A percentile compares a stretch with the other conserved stretches of the same genome.
Conservation (phyloP, 805 yeast genomes). For the Jamesozyma piceae region DNA sequence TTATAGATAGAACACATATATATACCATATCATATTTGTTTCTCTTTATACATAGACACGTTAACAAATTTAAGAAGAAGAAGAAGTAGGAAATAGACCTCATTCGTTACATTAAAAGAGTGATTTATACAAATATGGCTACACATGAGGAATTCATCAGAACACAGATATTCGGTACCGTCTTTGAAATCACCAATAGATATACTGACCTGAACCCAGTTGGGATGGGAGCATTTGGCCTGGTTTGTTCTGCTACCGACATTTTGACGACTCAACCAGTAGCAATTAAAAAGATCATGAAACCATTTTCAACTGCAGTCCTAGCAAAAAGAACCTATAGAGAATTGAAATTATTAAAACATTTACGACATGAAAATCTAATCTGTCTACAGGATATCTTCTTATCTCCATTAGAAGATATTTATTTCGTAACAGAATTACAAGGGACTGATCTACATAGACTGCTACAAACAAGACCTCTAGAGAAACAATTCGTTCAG, state of each 20-base stretch:
- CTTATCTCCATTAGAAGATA: conserved; percentile 89
- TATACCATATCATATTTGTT: no score
- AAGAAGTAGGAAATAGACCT: no score
- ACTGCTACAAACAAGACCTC: conserved; percentile 80
- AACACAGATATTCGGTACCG: conserved; percentile 91
- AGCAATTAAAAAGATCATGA: conserved; percentile 96
- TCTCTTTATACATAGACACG: no score
- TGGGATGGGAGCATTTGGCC: conserved; percentile 99
- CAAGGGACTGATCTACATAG: conserved; percentile 96
- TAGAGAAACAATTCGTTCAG: conserved; percentile 93
- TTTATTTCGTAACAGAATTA: conserved; percentile 89
- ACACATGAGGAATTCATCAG: conserved; percentile 40
- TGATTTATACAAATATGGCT: conserved; percentile 17
- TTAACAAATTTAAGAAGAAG: no score
- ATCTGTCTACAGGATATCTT: conserved; percentile 90
- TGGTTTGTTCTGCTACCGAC: conserved; percentile 94
- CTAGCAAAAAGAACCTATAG: conserved; percentile 94
- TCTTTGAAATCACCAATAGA: conserved; percentile 83
- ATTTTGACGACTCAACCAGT: conserved; percentile 84
- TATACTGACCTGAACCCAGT: conserved; percentile 92
- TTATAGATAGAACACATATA: no score
- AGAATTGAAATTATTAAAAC: conserved; percentile 87
- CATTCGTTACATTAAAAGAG: no score
- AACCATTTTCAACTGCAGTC: conserved; percentile 90
- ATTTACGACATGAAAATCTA: conserved; percentile 86